A percentile compares a stretch with the other conserved stretches of the same genome.
phyloP scores from a whole-genome alignment of 768 basidiomycete genomes.

The Paxillus rubicundulus region DNA sequence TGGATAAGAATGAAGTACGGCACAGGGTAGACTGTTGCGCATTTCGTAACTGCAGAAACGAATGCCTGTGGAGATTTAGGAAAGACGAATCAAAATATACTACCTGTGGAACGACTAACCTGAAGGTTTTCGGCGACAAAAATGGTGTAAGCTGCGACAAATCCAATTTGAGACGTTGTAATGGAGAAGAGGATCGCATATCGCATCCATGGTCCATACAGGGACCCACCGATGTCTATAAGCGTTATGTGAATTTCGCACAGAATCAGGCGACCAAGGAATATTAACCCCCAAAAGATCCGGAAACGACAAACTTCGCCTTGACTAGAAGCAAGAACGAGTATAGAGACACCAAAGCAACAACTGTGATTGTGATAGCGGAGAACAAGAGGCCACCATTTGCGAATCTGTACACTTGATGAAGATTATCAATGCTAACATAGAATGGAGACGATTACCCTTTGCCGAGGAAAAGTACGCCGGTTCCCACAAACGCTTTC shows the following conservation, averaged over 20 bases:
- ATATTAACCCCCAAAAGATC: slow-evolving; percentile 83
- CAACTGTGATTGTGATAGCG: slow-evolving; percentile 65
- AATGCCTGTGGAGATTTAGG: slow-evolving; percentile 58
- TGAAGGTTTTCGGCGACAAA: slow-evolving; percentile 91
- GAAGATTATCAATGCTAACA: slow-evolving; percentile 3
- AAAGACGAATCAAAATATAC: not conserved
- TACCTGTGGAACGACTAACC: slow-evolving; percentile 24
- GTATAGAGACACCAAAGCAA: slow-evolving; percentile 85
- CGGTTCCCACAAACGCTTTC: slow-evolving; percentile 94
- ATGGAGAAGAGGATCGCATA: slow-evolving; percentile 86
- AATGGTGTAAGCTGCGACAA: slow-evolving; percentile 89
- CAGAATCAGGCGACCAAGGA: not conserved
- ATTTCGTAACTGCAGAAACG: slow-evolving; percentile 76
- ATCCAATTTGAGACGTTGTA: slow-evolving; percentile 84
- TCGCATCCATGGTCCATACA: slow-evolving; percentile 95
- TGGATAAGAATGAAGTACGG: slow-evolving; percentile 83
- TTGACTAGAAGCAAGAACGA: slow-evolving; percentile 90
- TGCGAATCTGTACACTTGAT: slow-evolving; percentile 61
- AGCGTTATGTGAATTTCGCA: not conserved
- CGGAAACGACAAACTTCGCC: slow-evolving; percentile 84
- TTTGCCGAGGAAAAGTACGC: slow-evolving; percentile 93
- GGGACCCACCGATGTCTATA: slow-evolving; percentile 84
- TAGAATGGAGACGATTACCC: slow-evolving; percentile 46
- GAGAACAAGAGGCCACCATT: slow-evolving; percentile 97
- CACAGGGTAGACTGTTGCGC: slow-evolving; percentile 62